Evolutionary conservation across 257 asterid genomes (phyloP).

Genomic region (Anisodus tanguticus): DNA sequence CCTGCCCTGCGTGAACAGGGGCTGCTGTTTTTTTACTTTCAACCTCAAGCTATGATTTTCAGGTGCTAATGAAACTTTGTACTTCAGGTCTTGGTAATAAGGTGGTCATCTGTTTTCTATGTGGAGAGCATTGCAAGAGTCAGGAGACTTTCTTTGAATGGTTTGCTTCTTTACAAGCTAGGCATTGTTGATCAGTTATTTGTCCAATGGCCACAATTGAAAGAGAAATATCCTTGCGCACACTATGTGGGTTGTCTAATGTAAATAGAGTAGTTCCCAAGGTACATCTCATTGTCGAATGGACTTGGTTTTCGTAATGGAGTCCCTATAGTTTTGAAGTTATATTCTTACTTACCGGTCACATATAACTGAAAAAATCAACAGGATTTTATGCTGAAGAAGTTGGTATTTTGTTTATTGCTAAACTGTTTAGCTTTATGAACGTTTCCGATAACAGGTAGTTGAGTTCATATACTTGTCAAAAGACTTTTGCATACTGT

Average conservation of each 20-base stretch:
- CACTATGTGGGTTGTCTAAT: conserved; percentile 81
- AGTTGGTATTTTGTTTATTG: background rate
- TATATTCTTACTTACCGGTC: background rate
- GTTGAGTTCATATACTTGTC: background rate
- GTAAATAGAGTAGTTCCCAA: conserved; percentile 38
- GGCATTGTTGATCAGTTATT: conserved; percentile 79
- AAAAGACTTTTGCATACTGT: background rate
- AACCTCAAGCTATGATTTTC: background rate
- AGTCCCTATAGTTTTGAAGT: background rate
- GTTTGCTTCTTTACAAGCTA: conserved; percentile 73
- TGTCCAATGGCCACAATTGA: conserved; percentile 91
- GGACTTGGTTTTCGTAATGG: background rate
- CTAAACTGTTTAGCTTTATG: background rate
- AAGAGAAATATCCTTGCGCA: conserved; percentile 74
- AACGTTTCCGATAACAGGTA: background rate
- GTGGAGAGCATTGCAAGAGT: conserved; percentile 97
- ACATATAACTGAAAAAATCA: background rate
- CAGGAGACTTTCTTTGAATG: conserved; percentile 80
- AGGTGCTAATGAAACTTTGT: background rate
- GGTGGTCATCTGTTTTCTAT: conserved; percentile 88
- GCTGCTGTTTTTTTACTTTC: background rate
- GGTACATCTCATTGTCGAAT: background rate
- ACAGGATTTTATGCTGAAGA: background rate
- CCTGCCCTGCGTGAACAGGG: too few species aligned
- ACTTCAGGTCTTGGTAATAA: conserved; percentile 63